Base-by-base conservation (phyloP, 2,329 filamentous ascomycete species). In the Peltaster fructicola region DNA sequence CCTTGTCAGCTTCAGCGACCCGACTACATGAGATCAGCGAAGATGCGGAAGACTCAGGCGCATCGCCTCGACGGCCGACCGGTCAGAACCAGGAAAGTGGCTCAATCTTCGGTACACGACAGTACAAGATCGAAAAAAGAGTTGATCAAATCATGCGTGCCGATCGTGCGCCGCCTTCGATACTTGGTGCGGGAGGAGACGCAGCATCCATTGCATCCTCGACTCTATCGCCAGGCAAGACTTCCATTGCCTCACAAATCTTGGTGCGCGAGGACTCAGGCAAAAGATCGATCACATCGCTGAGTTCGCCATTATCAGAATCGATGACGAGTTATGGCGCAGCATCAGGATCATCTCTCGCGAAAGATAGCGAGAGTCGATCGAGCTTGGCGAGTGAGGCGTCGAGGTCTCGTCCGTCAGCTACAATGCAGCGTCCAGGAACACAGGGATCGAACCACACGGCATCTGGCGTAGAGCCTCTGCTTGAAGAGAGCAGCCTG, bases 11-110 rank as follows among this genome's bases (percentile, higher is more conserved):
- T 14, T 91, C 84, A 7, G 85, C 80, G 4, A 77, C 69, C 23
- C 73, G 79, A 37, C 58, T 95, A 40, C 75, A 85, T 56, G 85
- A 91, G 54, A 93, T 95, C 47, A 73, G 76, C n/a, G 88, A 95
- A 53, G 79, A 88, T 54, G 78, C 75, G 26, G 81, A 90, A 44
- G 82, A 91, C 53, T 66, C 33, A 14, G 38, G 38, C 5, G 16
- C 22, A 5, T 15, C 32, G 3, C 22, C 28, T 8, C 17, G 21
- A 13, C 18, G 27, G 14, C 21, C 30, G 11, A n/a, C n/a, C 10
- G 18, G 18, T 20, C 18, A 20, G 18, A 20, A 25, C 15, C 6
- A 23, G 24, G 11, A 29, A 16, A 15, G 27, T 24, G 7, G 24
- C 30, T 10, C 24, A 32, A 25, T 31, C 24, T 31, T 35, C 27